These are phyloP conservation scores for Phylloboletellus chloephorus DNA, from an alignment of 1,284 basidiomycete genomes.

Conservation along the genomic window DNA sequence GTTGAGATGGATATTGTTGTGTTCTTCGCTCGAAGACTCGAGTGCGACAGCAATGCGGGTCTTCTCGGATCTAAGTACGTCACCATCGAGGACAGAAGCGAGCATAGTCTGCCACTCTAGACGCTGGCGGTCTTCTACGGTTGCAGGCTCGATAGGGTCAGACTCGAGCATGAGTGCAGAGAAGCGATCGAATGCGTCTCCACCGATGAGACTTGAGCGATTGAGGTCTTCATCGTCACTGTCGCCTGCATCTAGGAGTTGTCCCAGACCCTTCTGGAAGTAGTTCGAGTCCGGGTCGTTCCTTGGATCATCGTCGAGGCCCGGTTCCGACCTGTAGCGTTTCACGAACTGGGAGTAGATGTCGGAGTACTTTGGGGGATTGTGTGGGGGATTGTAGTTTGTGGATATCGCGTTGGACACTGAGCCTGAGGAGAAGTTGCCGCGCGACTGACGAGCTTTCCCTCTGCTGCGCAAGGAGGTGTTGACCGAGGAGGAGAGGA, in stretches of 20 bases:
- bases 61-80: slow-evolving; percentile 91
- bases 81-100: slow-evolving; percentile 85
- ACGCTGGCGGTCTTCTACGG: slow-evolving; percentile 71
- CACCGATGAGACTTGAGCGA: slow-evolving; percentile 37
- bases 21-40: slow-evolving; percentile 62
- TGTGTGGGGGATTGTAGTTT: slow-evolving; percentile 27
- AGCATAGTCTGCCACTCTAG: slow-evolving; percentile 95
- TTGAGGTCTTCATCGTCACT: slow-evolving; percentile 68
- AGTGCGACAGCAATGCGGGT: slow-evolving; percentile 78
- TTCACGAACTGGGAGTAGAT: slow-evolving; percentile 74
- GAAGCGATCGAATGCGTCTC: slow-evolving; percentile 48
- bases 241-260: slow-evolving; percentile 66
- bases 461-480: slow-evolving; percentile 29
- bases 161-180: slow-evolving; percentile 53
- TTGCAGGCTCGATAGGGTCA: slow-evolving; percentile 56
- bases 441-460: slow-evolving; percentile 35
- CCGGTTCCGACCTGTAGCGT: slow-evolving; percentile 59
- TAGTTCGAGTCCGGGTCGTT: slow-evolving; percentile 72
- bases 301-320: slow-evolving; percentile 57
- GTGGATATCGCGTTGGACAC: slow-evolving; percentile 31
- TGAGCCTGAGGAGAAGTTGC: slow-evolving; percentile 28
- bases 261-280: slow-evolving; percentile 65
- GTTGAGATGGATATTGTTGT: slow-evolving; percentile 59
- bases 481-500: slow-evolving; percentile 28
- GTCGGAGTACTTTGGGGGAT: slow-evolving; percentile 50